Percentiles rank a stretch among this genome's conserved stretches.
These are phyloP conservation scores for Effrenium voratum DNA, from an alignment of 73 alveolate genomes.

Conservation along the genomic window DNA sequence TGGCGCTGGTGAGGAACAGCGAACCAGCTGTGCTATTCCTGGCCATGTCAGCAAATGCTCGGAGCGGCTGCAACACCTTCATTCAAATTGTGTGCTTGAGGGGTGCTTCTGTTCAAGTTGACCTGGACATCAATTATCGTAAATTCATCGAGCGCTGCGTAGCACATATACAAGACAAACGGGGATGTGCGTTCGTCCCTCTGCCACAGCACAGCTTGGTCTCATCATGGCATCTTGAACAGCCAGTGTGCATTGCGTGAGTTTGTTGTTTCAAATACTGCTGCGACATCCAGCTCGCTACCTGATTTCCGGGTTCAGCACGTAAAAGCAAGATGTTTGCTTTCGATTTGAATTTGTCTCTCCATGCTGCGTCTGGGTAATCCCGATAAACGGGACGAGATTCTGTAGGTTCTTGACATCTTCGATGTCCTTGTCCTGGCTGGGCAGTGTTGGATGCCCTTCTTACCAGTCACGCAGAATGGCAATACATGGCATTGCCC, in stretches of 20 bases:
- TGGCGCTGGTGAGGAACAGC: conserved; percentile 72
- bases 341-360: too few relatives aligned
- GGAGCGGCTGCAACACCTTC: too few relatives aligned
- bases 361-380: too few relatives aligned
- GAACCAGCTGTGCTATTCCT: conserved; percentile 87
- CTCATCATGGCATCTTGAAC: too few relatives aligned
- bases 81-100: too few relatives aligned
- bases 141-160: background rate
- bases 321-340: too few relatives aligned
- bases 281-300: background rate
- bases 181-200: too few relatives aligned
- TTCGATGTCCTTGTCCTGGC: conserved; percentile 82
- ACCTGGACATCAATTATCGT: background rate
- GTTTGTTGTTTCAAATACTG: background rate
- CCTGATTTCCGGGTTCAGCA: background rate
- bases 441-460: background rate
- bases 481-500: too few relatives aligned
- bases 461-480: too few relatives aligned
- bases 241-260: background rate
- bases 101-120: too few relatives aligned
- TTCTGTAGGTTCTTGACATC: conserved; percentile 68
- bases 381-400: background rate
- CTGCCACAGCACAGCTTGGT: too few relatives aligned
- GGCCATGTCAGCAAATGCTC: background rate
- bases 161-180: too few relatives aligned